These are phyloP conservation scores for Neurospora discreta DNA, from an alignment of 495 filamentous ascomycete species.

Conservation along the genomic window DNA sequence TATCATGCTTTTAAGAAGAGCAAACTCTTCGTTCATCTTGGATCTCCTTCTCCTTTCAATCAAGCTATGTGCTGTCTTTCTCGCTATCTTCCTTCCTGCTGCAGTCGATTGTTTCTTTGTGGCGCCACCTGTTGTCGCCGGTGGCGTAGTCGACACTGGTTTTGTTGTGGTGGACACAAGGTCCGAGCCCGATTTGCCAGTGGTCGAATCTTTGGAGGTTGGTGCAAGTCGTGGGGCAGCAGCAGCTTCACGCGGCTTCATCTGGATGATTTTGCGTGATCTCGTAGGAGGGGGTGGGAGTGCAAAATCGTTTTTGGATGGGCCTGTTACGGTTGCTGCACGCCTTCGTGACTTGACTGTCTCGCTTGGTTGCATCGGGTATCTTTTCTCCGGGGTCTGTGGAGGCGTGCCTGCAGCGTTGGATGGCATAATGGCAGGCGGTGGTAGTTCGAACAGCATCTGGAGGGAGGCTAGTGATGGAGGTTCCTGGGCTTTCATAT, in stretches of 20 bases:
- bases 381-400: slow-evolving; percentile 44
- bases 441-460: slow-evolving; percentile 65
- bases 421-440: slow-evolving; percentile 53
- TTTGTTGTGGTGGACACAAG: slow-evolving; percentile 3
- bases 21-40: slow-evolving; percentile 99
- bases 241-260: slow-evolving; percentile 59
- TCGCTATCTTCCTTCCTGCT: slow-evolving; percentile 79
- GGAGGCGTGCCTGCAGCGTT: slow-evolving; percentile 22
- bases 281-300: slow-evolving; percentile 88
- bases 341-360: slow-evolving; percentile 48
- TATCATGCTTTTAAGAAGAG: slow-evolving; percentile 86
- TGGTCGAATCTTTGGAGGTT: slow-evolving; percentile 3
- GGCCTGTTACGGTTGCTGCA: slow-evolving; percentile 35
- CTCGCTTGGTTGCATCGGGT: slow-evolving; percentile 40
- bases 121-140: slow-evolving; percentile 26
- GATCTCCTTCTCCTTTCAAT: slow-evolving; percentile 85
- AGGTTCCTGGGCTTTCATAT: slow-evolving; percentile 68
- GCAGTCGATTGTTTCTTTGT: slow-evolving; percentile 66
- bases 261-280: slow-evolving; percentile 93
- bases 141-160: slow-evolving; percentile 18
- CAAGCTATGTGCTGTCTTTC: slow-evolving; percentile 92
- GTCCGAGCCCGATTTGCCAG: not conserved
- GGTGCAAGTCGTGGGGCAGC: slow-evolving; percentile 10
- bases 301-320: slow-evolving; percentile 53
- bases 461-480: slow-evolving; percentile 40